Conservation (phyloP, 2,329 filamentous ascomycete genomes). For the Aspergillaceae sp. region DNA sequence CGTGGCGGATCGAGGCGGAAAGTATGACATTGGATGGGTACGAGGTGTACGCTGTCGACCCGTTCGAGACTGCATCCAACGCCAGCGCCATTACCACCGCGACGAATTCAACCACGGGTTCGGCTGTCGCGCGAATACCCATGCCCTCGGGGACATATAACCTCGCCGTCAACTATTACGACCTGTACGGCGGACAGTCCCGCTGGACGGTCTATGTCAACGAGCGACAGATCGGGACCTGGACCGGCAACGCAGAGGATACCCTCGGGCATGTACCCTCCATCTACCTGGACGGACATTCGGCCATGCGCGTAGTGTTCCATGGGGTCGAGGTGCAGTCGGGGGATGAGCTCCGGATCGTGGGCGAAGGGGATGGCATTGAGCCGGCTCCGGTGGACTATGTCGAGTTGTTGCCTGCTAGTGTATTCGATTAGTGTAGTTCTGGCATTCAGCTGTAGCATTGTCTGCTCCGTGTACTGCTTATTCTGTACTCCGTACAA, state of each 20-base stretch:
- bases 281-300: constrained; percentile 55
- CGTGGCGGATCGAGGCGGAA: constrained; percentile 62
- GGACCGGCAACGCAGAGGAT: constrained; percentile 48
- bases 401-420: constrained; percentile 51
- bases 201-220: constrained; percentile 50
- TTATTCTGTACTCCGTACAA: background rate
- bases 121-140: constrained; percentile 32
- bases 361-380: constrained; percentile 49
- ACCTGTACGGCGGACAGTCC: constrained; percentile 51
- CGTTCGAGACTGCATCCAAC: constrained; percentile 53
- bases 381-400: constrained; percentile 63
- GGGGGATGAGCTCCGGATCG: constrained; percentile 48
- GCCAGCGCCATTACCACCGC: constrained; percentile 48
- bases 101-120: constrained; percentile 45
- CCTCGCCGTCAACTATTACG: constrained; percentile 53
- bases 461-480: background rate
- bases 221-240: constrained; percentile 45
- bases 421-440: constrained; percentile 46
- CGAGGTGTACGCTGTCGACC: constrained; percentile 43
- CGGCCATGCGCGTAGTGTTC: constrained; percentile 56
- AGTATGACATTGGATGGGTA: constrained; percentile 55
- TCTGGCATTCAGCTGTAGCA: background rate
- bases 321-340: constrained; percentile 40
- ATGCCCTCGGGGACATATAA: background rate
- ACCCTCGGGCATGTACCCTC: constrained; percentile 51